Evolutionary conservation across 2,329 filamentous ascomycete genomes (phyloP), one percentile per base, ranked within the genome.

Genomic region (Talaromyces islandicus): DNA sequence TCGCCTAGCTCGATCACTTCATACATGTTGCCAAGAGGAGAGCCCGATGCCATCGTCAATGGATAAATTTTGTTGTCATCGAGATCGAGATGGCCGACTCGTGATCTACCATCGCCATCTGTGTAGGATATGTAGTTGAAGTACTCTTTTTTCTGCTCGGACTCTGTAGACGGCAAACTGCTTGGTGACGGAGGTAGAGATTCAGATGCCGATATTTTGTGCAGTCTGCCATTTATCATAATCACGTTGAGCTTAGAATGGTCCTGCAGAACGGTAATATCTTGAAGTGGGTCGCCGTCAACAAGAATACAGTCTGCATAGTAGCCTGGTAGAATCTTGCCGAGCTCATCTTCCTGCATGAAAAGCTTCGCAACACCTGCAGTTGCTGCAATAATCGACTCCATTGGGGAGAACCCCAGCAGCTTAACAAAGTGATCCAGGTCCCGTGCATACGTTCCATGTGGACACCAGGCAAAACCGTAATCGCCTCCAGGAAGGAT

Each of bases 1-100:
- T 73, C 65, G 12, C 78, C 79, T 0, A 77, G 74, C 63, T 80
- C 75, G 61, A 85, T 83, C 10, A 84, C 78, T 67, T 84, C 74
- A 64, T 83, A 83, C 0, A 85, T 71, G 54, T 75, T 76, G 7
- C 71, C 66, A 21, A 84, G 59, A n/a, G n/a, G n/a, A 6, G 30
- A 56, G 11, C 54, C 54, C 2, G 56, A 57, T 11, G n/a, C 19
- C 21, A 57, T 29, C 7, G 56, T 14, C 10, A 57, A 27, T 21
- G 56, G 56, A 30, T 32, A 24, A 25, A 57, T 32, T 11, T 11
- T 51, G 24, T 19, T n/a, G 2, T 50, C 24, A 12, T 57, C 19
- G 25, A 51, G 14, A 51, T 57, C 43, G 7, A 57, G 43, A 27
- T 57, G 76, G 10, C 80, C 79, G 51, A 81, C 73, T 9, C 74